Base-by-base conservation (phyloP, 2,329 filamentous ascomycete genomes). In the Fusarium nurragi region DNA sequence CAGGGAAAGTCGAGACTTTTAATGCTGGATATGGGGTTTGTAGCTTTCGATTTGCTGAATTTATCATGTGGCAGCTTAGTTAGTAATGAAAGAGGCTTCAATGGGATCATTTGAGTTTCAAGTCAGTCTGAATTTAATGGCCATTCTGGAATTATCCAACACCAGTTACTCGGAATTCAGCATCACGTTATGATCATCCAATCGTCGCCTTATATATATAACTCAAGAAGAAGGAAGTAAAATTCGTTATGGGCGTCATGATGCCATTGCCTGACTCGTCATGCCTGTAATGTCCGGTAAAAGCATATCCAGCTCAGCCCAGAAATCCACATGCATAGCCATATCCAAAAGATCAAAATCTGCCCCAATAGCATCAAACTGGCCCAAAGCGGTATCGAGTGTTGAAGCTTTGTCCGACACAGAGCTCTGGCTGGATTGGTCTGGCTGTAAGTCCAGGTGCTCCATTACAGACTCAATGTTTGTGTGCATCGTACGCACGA, bases 301-400 rank as follows among this genome's bases (percentile, higher is more conserved):
- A n/a, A 60, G 46, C 32, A 28, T 26, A 14, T 60, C 46, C 1
- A 60, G 13, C 21, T 60, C 55, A 2, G 56, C 56, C 56, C 56
- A 60, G 10, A 60, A 60, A 18, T 60, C 56, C 1, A 60, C 56
- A 2, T 60, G 18, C 56, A 60, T 60, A 3, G 56, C 23, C 56
- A 60, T 60, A 10, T 60, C 34, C 0, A 60, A n/a, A 10, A 60
- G 56, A 23, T 60, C 56, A 14, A 60, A 60, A 16, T 60, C 46
- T 5, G n/a, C 23, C 6, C 34, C 28, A 14, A 45, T 23, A 1
- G n/a, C 16, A 13, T 60, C 56, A 2, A 60, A 60, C n/a, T 48
- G 49, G 6, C 16, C 28, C 3, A 26, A 8, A 13, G 23, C 16
- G 3, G 12, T 4, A 19, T 23, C 10, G 1, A 16, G 2, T 10